Conservation (phyloP, 2,329 filamentous ascomycete species). For the Talaromyces atroroseus region DNA sequence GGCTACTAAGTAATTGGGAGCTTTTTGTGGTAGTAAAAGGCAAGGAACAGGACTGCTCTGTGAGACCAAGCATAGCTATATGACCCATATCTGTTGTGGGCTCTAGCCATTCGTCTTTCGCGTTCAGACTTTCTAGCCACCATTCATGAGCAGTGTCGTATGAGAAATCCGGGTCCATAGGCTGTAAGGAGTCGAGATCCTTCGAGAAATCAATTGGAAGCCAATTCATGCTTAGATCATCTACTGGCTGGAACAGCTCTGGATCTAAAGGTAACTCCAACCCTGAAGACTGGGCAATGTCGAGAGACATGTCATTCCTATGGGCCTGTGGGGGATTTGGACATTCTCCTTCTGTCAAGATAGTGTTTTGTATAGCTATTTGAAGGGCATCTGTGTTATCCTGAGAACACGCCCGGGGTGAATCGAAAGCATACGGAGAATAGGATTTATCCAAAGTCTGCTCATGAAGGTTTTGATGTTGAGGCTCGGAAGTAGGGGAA, state of each 20-base stretch:
- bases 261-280: slow-evolving; percentile 22
- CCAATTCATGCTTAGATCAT: slow-evolving; percentile 34
- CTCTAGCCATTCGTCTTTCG: slow-evolving; percentile 24
- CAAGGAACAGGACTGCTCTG: slow-evolving; percentile 19
- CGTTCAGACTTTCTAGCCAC: slow-evolving; percentile 17
- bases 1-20: slow-evolving; percentile 18
- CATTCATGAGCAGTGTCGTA: slow-evolving; percentile 19
- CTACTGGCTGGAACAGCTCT: slow-evolving; percentile 23
- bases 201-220: slow-evolving; percentile 28
- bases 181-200: slow-evolving; percentile 15
- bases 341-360: neutral
- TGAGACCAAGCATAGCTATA: slow-evolving; percentile 15
- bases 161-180: slow-evolving; percentile 13
- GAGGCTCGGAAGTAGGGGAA: neutral
- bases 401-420: slow-evolving; percentile 9
- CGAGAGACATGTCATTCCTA: slow-evolving; percentile 14
- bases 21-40: slow-evolving; percentile 17
- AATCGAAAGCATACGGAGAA: slow-evolving; percentile 14
- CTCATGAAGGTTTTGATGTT: slow-evolving; percentile 1
- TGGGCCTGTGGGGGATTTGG: neutral
- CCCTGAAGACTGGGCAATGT: slow-evolving; percentile 18
- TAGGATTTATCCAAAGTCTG: slow-evolving; percentile 8
- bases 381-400: neutral
- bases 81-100: slow-evolving; percentile 19
- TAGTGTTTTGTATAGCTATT: neutral